Conservation (phyloP, 257 asterid species). For the Striga asiatica region DNA sequence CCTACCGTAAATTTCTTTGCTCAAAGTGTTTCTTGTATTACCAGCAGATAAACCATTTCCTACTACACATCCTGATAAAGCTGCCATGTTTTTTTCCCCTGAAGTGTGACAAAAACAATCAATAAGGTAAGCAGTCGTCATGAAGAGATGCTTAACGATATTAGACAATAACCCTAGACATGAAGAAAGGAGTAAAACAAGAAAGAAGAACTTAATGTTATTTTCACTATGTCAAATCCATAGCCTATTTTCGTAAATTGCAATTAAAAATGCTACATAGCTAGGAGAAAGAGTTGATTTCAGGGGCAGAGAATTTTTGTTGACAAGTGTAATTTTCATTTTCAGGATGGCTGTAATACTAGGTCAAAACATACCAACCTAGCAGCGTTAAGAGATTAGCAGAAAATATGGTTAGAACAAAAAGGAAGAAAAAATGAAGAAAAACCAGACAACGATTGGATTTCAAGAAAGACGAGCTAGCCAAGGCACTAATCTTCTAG, state of each 20-base stretch:
- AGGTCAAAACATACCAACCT: background rate
- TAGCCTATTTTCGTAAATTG: background rate
- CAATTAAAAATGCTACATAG: background rate
- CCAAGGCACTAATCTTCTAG: no score
- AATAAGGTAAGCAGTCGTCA: background rate
- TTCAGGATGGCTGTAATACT: background rate
- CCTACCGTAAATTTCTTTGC: slow-evolving; percentile 52
- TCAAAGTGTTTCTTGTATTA: slow-evolving; percentile 29
- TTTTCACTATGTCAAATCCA: background rate
- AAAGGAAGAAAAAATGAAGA: background rate
- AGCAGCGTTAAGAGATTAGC: background rate
- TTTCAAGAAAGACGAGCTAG: no score
- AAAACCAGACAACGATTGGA: background rate
- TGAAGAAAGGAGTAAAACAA: background rate
- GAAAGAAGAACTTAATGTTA: background rate
- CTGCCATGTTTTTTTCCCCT: slow-evolving; percentile 50
- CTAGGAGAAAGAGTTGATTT: background rate
- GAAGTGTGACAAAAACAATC: slow-evolving; percentile 3
- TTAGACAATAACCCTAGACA: background rate
- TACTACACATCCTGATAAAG: slow-evolving; percentile 67
- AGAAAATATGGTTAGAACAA: background rate
- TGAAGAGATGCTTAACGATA: background rate
- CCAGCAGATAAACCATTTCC: slow-evolving; percentile 47
- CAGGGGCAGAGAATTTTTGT: background rate
- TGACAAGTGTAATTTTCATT: background rate